Base-by-base conservation (phyloP, 177 flowering plant genomes). In the Vitis hybrid region DNA sequence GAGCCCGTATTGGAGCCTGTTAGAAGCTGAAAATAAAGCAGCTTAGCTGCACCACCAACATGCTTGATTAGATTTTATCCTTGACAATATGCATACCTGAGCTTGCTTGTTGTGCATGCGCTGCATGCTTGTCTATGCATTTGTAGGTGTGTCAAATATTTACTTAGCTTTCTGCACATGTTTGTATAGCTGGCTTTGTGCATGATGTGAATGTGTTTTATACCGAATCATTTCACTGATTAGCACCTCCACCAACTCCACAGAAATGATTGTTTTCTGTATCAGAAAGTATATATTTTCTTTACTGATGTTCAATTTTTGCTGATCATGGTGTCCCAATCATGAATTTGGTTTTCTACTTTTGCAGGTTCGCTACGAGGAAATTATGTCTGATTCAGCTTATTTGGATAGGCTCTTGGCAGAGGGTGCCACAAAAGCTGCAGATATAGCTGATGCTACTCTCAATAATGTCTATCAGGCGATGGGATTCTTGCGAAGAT, bases 391-490 rank as follows among this genome's bases (percentile, higher is more conserved):
- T 56, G 91, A 90, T 72, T 63, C 92, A 65, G 81, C 80, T 65
- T 91, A 88, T 82, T 74, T 91, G 82, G 97, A 94, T 77, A 67
- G 72, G 59, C 79, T 91, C 56, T 74, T 91, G 79, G 77, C 84
- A 57, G 92, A 90, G 69, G 97, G 96, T 65, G 96, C 99, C 56
- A 67, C 66, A 46, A 95, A 78, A 79, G 99, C 96, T 67, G 56
- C 94, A 62, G 81, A 77, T 62, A 87, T 90, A 71, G 98, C 96
- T 4, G 92, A 93, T 80, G 82, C 74, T 60, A 89, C 98, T 66
- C 82, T 95, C 75, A 82, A 81, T 79, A 88, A 95, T 81, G 89
- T 90, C 70, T 88, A 88, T 80, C 94, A 90, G 74, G 94, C 96
- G 57, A 91, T 91, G 97, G 98, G 97, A 81, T 91, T 93, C 80